Evolutionary conservation across 2,329 filamentous ascomycete genomes (phyloP).

Genomic region (Ascocoryne sarcoides): DNA sequence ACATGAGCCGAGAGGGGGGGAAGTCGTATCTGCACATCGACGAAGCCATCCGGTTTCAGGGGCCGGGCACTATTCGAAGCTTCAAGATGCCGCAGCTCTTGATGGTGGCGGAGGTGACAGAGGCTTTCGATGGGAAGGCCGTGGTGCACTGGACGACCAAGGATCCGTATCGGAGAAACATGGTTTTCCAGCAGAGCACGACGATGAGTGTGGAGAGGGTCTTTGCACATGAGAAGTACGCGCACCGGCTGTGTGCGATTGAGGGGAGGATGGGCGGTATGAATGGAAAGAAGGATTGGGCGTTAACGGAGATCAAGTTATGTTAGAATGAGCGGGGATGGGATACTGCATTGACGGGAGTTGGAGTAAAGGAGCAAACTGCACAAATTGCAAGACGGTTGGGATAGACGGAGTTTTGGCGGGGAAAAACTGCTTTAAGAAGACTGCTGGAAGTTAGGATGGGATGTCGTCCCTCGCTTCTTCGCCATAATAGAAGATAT

Average conservation of each 20-base stretch:
- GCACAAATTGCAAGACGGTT: neutral
- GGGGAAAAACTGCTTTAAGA: too few relatives aligned
- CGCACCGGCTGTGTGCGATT: constrained; percentile 8
- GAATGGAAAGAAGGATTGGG: constrained; percentile 12
- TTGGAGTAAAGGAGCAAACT: constrained; percentile 3
- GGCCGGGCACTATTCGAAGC: constrained; percentile 13
- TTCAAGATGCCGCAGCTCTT: constrained; percentile 11
- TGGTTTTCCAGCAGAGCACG: constrained; percentile 13
- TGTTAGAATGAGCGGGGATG: constrained; percentile 7
- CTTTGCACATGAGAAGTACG: constrained; percentile 3
- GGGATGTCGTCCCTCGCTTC: neutral
- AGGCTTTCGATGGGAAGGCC: constrained; percentile 5
- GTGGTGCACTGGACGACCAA: constrained; percentile 11
- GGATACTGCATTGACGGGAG: neutral
- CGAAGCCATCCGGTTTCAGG: constrained; percentile 15
- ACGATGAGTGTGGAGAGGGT: constrained; percentile 9
- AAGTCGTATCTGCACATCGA: constrained; percentile 14
- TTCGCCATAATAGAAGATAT: too few relatives aligned
- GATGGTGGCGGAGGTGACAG: constrained; percentile 10
- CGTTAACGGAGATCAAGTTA: constrained; percentile 9
- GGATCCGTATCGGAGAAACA: constrained; percentile 12
- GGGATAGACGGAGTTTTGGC: neutral
- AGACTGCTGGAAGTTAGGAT: too few relatives aligned
- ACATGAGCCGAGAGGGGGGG: constrained; percentile 8
- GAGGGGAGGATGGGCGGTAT: constrained; percentile 14